phyloP scores from a whole-genome alignment of 768 basidiomycete genomes.

The Lactifluus volemus region DNA sequence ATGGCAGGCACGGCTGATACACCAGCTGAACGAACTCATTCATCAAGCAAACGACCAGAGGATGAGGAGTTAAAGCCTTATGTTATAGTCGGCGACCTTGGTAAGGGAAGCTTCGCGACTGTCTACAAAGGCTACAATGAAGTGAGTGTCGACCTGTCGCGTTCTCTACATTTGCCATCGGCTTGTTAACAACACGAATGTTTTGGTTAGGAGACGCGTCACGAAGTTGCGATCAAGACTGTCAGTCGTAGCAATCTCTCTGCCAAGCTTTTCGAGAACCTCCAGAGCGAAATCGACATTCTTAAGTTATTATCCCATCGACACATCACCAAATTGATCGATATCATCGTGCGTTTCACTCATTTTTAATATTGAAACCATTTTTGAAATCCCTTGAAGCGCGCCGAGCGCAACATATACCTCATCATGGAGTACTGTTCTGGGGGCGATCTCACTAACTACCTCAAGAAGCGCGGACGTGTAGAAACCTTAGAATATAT shows the following conservation, averaged over 20 bases:
- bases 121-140: conserved; percentile 92
- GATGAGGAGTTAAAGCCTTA: conserved; percentile 73
- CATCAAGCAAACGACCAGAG: conserved; percentile 29
- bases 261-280: conserved; percentile 89
- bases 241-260: conserved; percentile 83
- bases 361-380: neutral
- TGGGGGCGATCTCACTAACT: conserved; percentile 91
- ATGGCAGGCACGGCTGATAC: conserved; percentile 8
- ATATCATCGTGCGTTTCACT: conserved; percentile 66
- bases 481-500: conserved; percentile 83
- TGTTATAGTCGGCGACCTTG: conserved; percentile 66
- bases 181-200: neutral
- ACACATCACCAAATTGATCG: conserved; percentile 87
- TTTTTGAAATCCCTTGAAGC: conserved; percentile 26
- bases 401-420: conserved; percentile 74
- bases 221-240: conserved; percentile 88
- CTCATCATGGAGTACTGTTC: conserved; percentile 97
- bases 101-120: conserved; percentile 91
- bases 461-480: conserved; percentile 95
- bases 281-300: conserved; percentile 97
- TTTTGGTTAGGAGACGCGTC: conserved; percentile 56
- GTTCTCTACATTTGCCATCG: neutral
- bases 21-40: neutral
- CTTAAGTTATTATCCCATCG: conserved; percentile 88
- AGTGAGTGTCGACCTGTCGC: conserved; percentile 36